Conservation (phyloP, 768 basidiomycete genomes). For the Boletus vermiculosoides region DNA sequence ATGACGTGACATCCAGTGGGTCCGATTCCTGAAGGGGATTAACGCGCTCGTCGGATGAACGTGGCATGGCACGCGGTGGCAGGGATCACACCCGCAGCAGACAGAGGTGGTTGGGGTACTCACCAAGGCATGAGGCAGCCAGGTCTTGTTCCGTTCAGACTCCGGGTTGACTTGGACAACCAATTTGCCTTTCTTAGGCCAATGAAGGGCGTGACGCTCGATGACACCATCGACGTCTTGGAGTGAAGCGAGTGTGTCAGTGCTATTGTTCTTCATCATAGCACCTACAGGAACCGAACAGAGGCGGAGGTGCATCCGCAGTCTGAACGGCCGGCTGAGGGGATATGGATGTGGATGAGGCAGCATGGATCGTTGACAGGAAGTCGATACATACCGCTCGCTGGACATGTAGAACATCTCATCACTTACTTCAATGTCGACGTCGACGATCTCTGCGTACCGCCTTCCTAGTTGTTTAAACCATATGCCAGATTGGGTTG, state of each 20-base stretch:
- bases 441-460: slow-evolving; percentile 22
- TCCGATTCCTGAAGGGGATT: slow-evolving; percentile 26
- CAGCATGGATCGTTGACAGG: not conserved
- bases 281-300: slow-evolving; percentile 18
- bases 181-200: slow-evolving; percentile 47
- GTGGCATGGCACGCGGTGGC: not conserved
- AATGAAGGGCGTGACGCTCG: slow-evolving; percentile 26
- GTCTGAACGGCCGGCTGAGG: slow-evolving; percentile 6
- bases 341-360: not conserved
- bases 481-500: slow-evolving; percentile 26
- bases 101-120: slow-evolving; percentile 10
- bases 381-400: slow-evolving; percentile 16
- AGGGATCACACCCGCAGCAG: not conserved
- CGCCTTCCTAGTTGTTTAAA: slow-evolving; percentile 22
- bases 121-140: slow-evolving; percentile 47
- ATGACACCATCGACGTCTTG: slow-evolving; percentile 9
- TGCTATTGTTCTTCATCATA: not conserved
- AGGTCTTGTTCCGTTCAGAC: slow-evolving; percentile 33
- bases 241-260: not conserved
- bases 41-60: not conserved
- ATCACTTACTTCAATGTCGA: slow-evolving; percentile 21
- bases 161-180: slow-evolving; percentile 46
- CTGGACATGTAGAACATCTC: slow-evolving; percentile 20
- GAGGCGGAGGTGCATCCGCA: slow-evolving; percentile 22
- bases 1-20: slow-evolving; percentile 42